Evolutionary conservation across 2,329 filamentous ascomycete species (phyloP), one percentile per base, ranked within the genome.

Genomic region (Thielaviopsis punctulata): DNA sequence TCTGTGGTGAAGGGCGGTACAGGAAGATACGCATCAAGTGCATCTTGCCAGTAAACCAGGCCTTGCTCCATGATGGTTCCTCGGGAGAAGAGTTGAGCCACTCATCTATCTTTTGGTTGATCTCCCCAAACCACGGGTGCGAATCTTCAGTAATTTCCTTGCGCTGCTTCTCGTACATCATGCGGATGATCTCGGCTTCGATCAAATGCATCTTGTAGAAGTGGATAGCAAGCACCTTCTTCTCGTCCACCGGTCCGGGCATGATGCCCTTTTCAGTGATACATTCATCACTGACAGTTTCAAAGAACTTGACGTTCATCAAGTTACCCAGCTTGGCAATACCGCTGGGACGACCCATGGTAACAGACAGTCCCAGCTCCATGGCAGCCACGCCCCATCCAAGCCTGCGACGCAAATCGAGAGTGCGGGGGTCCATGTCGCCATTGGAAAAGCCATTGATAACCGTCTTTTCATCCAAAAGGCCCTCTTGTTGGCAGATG

Each of bases 1-100:
- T 80, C 63, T 96, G 92, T 1, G 92, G 92, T 1, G 87, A 95
- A 1, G 92, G 92, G 2, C 92, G 78, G 64, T 87, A 92, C 58
- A 96, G 75, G 59, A 89, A 84, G 45, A 95, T 79, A 21, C 93
- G 72, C 79, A 95, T 90, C 46, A 86, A 86, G 62, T 95, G 88
- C 24, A 53, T 41, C 19, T 41, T 27, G 30, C 48, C 55, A 3
- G 22, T 22, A 6, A 44, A 67, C 88, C 87, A 94, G 59, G 79
- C 75, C 64, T 84, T 84, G 66, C 86, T 86, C 70, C 93, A 80
- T 6, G 66, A 62, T 2, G 76, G 76, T 50, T 82, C 79, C 51
- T 82, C 77, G 1, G 92, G 90, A 49, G 81, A 82, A 2, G 77
- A 74, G 53, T 86, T 79, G 54, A 85, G 71, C 92, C 92, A 96